Evolutionary conservation across 169 alveolate species (phyloP).

Genomic region (Eimeria praecox): DNA sequence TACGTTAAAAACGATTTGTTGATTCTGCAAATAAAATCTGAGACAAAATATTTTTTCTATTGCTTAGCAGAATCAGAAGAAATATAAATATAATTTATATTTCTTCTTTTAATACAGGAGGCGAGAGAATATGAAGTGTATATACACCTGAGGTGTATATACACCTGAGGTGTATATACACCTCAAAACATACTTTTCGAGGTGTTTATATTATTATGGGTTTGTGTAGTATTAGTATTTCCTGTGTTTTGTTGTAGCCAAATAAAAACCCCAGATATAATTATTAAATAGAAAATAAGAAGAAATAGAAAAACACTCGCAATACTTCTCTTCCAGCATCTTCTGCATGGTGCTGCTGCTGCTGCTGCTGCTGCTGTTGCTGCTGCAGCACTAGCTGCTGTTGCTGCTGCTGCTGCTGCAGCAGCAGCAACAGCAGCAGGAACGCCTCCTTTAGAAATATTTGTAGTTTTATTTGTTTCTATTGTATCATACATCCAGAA

Average conservation of each 20-base stretch:
- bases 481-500: not conserved
- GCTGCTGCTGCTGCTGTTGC: not conserved
- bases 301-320: not conserved
- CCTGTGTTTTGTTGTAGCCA: constrained; percentile 5
- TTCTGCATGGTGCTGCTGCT: not conserved
- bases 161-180: not conserved
- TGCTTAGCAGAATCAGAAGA: too few species aligned
- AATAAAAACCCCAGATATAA: not conserved
- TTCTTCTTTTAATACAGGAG: not conserved
- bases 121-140: too few species aligned
- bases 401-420: not conserved
- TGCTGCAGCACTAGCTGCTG: not conserved
- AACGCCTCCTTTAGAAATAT: not conserved
- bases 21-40: not conserved
- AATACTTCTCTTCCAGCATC: not conserved
- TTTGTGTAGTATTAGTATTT: not conserved
- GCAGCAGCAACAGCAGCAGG: not conserved
- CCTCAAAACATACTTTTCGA: not conserved
- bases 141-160: not conserved
- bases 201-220: not conserved
- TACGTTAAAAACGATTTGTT: not conserved
- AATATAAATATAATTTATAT: not conserved
- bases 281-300: not conserved
- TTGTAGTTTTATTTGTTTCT: not conserved
- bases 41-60: too few species aligned